phyloP scores from a whole-genome alignment of 2,329 filamentous ascomycete species.

The Alternaria arbusti region DNA sequence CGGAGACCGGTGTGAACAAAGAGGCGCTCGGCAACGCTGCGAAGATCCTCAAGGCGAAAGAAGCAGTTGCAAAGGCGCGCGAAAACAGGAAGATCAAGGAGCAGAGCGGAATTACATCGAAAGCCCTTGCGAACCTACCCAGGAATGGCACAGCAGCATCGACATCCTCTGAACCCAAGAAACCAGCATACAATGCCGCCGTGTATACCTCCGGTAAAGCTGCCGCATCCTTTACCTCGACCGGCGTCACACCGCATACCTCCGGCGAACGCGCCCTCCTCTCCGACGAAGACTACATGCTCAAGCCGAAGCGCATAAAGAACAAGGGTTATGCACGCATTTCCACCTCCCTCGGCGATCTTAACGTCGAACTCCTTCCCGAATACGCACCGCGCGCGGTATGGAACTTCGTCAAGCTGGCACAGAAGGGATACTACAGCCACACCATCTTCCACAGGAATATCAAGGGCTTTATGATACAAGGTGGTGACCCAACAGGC shows the following conservation, averaged over 20 bases:
- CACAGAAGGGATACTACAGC: conserved; percentile 89
- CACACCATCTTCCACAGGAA: conserved; percentile 88
- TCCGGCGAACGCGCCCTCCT: conserved; percentile 84
- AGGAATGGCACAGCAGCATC: conserved; percentile 38
- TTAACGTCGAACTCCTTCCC: conserved; percentile 88
- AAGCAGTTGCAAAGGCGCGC: conserved; percentile 89
- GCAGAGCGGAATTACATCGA: conserved; percentile 33
- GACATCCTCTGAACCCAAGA: conserved; percentile 39
- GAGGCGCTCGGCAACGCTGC: conserved; percentile 76
- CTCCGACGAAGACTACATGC: conserved; percentile 95
- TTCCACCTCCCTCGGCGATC: conserved; percentile 80
- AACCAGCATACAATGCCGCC: conserved; percentile 75
- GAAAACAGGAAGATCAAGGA: conserved; percentile 65
- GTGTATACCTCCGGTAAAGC: conserved; percentile 88
- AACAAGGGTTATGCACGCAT: conserved; percentile 90
- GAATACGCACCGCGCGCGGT: conserved; percentile 92
- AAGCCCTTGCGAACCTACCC: conserved; percentile 24
- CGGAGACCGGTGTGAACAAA: conserved; percentile 75
- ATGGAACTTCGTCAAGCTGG: conserved; percentile 92
- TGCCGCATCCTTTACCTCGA: conserved; percentile 94
- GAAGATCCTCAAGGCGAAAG: conserved; percentile 90
- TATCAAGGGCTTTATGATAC: conserved; percentile 96
- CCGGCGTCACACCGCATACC: conserved; percentile 89
- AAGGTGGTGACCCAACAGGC: conserved; percentile 92
- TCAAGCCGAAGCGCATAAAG: conserved; percentile 87